Conservation (phyloP, 345 rosid species). For the Erysimum cheiranthoides region DNA sequence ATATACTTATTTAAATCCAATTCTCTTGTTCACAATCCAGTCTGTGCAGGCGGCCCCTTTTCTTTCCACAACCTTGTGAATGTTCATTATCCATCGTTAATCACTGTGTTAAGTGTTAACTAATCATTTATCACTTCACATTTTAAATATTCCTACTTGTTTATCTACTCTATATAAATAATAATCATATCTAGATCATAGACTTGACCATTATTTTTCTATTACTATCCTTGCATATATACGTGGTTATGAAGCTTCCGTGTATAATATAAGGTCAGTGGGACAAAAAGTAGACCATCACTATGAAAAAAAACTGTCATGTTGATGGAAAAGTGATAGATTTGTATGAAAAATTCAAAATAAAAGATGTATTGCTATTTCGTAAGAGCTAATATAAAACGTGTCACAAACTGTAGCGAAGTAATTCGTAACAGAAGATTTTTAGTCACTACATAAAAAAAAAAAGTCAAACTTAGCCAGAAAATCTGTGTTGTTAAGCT, state of each 20-base stretch:
- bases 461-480: background rate
- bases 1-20: slow-evolving; percentile 20
- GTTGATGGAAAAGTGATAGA: background rate
- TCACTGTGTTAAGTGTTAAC: slow-evolving; percentile 26
- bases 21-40: slow-evolving; percentile 28
- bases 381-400: background rate
- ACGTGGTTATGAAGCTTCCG: slow-evolving; percentile 18
- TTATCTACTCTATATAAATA: slow-evolving; percentile 9
- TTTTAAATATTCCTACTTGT: slow-evolving; percentile 17
- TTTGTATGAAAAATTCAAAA: background rate
- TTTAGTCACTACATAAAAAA: background rate
- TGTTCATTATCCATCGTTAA: slow-evolving; percentile 20
- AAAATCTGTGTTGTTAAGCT: background rate
- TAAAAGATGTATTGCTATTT: background rate
- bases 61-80: slow-evolving; percentile 24
- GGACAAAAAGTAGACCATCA: slow-evolving; percentile 30
- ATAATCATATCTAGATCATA: background rate
- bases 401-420: background rate
- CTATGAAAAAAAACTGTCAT: background rate
- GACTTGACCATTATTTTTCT: slow-evolving; percentile 14
- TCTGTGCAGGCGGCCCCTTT: slow-evolving; percentile 33
- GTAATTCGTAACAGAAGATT: background rate
- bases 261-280: slow-evolving; percentile 9
- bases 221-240: slow-evolving; percentile 1
- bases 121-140: slow-evolving; percentile 23